Conservation (phyloP, 768 basidiomycete genomes). For the Auriscalpium microsporum region DNA sequence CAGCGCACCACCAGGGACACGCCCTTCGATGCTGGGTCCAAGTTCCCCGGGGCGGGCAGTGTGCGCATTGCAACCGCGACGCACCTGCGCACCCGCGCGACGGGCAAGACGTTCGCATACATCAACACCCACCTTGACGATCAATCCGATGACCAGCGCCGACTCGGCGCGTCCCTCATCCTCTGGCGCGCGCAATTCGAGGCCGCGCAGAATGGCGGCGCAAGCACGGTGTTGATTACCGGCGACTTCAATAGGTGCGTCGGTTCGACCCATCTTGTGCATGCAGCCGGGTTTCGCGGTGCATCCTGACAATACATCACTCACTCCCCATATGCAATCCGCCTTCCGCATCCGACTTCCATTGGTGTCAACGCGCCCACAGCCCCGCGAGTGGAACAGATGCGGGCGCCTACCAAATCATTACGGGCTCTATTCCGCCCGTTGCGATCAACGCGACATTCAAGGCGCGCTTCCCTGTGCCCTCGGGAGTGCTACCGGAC, state of each 20-base stretch:
- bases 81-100: slow-evolving; percentile 25
- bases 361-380: not conserved
- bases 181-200: slow-evolving; percentile 43
- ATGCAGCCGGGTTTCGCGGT: not conserved
- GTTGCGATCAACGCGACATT: slow-evolving; percentile 36
- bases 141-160: slow-evolving; percentile 42
- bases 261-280: not conserved
- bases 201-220: slow-evolving; percentile 22
- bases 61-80: slow-evolving; percentile 41
- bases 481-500: slow-evolving; percentile 20
- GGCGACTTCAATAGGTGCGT: slow-evolving; percentile 42
- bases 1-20: slow-evolving; percentile 25
- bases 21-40: slow-evolving; percentile 38
- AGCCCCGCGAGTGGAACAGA: slow-evolving; percentile 37
- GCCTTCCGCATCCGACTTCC: not conserved
- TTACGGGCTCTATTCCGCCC: slow-evolving; percentile 34
- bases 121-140: slow-evolving; percentile 52
- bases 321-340: not conserved
- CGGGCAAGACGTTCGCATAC: slow-evolving; percentile 26
- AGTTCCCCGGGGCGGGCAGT: slow-evolving; percentile 42
- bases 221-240: slow-evolving; percentile 36
- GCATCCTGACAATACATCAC: not conserved
- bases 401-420: slow-evolving; percentile 42
- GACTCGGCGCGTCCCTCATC: slow-evolving; percentile 43
- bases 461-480: slow-evolving; percentile 31